Evolutionary conservation across 176 grass and related monocot genomes (phyloP).

Genomic region (Metroxylon sagu): DNA sequence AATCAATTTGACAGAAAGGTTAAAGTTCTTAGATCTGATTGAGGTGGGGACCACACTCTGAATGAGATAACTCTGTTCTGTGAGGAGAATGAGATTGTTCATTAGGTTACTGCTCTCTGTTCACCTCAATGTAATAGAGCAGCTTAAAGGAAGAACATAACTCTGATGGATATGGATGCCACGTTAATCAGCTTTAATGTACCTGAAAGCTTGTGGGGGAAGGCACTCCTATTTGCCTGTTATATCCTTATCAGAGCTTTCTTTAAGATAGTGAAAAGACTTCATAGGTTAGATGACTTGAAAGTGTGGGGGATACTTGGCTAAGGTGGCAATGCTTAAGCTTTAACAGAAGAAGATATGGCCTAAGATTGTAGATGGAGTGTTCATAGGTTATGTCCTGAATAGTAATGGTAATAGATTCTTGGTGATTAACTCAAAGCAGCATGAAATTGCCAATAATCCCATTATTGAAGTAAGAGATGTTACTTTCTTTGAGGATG

Average conservation of each 20-base stretch:
- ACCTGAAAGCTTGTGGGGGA: conserved; percentile 9
- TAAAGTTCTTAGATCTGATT: background rate
- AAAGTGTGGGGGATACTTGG: conserved; percentile 20
- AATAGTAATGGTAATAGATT: conserved; percentile 12
- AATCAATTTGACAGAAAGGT: conserved; percentile 17
- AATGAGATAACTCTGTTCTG: conserved; percentile 7
- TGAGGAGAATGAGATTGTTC: conserved; percentile 4
- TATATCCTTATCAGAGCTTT: conserved; percentile 11
- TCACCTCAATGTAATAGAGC: conserved; percentile 14
- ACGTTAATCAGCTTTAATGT: conserved; percentile 10
- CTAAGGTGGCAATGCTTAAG: conserved; percentile 16
- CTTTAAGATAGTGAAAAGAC: conserved; percentile 8
- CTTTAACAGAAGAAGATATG: background rate
- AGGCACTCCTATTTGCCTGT: conserved; percentile 11
- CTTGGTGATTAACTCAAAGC: conserved; percentile 1
- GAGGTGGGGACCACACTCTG: conserved; percentile 8
- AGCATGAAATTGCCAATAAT: conserved; percentile 10
- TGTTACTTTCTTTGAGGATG: conserved; percentile 13
- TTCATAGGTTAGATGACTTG: background rate
- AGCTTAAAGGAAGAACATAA: too few relatives aligned
- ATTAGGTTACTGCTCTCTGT: conserved; percentile 15
- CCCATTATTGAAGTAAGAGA: conserved; percentile 15
- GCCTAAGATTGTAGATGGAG: too few relatives aligned
- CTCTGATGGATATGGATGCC: conserved; percentile 11
- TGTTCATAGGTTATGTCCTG: background rate